These are phyloP conservation scores for Craspedostauros australis DNA, from an alignment of 108 stramenopile species.

Conservation along the genomic window DNA sequence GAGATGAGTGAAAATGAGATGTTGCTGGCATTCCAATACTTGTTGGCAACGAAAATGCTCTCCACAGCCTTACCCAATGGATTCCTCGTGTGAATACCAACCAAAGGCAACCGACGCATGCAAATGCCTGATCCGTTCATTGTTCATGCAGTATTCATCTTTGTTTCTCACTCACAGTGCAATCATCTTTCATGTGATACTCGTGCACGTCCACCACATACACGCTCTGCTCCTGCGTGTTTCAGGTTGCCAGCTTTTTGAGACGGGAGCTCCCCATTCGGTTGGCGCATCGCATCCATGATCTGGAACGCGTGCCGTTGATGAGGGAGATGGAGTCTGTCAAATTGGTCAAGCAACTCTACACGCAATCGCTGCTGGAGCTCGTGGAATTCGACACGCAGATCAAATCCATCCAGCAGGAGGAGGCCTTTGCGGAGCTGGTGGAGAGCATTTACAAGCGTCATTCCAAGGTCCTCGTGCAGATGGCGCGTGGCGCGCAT, in stretches of 20 bases:
- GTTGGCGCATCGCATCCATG: slow-evolving; percentile 91
- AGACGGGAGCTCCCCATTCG: slow-evolving; percentile 96
- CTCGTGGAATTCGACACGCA: slow-evolving; percentile 59
- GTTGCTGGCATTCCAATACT: slow-evolving; percentile 2
- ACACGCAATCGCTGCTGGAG: slow-evolving; percentile 85
- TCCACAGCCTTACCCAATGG: background rate
- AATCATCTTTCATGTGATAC: no score
- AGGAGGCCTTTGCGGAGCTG: slow-evolving; percentile 72
- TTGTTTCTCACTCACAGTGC: background rate
- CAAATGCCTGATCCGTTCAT: no score
- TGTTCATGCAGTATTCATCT: background rate
- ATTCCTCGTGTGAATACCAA: no score
- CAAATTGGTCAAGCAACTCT: slow-evolving; percentile 83
- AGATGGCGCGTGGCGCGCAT: slow-evolving; percentile 95
- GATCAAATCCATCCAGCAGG: slow-evolving; percentile 56
- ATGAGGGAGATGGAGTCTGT: slow-evolving; percentile 69
- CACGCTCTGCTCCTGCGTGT: background rate
- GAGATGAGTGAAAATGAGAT: slow-evolving; percentile 10
- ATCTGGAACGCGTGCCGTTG: slow-evolving; percentile 79
- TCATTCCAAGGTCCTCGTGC: slow-evolving; percentile 89
- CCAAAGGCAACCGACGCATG: no score
- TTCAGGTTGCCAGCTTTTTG: slow-evolving; percentile 85
- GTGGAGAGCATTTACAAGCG: slow-evolving; percentile 90
- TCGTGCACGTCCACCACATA: no score
- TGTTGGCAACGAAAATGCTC: background rate